These are phyloP conservation scores for Skeletonema potamos DNA, from an alignment of 108 stramenopile genomes.

Conservation along the genomic window DNA sequence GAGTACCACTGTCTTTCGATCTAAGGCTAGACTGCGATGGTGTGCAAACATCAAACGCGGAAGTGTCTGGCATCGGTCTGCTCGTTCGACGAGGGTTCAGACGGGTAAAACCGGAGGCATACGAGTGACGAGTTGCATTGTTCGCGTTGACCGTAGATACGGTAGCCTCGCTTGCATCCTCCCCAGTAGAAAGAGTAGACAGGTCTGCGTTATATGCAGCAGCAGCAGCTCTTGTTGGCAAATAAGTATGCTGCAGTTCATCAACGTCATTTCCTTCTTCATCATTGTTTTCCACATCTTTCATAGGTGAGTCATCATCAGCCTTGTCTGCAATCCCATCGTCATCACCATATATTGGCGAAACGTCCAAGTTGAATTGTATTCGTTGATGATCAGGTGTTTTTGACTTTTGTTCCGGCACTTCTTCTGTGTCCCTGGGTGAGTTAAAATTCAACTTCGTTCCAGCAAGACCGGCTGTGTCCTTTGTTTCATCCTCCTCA, in stretches of 20 bases:
- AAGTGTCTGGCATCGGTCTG: slow-evolving; percentile 83
- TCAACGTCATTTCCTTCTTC: neutral
- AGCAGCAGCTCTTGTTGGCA: neutral
- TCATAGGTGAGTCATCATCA: slow-evolving; percentile 8
- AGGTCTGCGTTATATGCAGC: slow-evolving; percentile 4
- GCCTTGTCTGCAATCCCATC: slow-evolving; percentile 16
- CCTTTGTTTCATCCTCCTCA: neutral
- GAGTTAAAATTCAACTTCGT: slow-evolving; percentile 73
- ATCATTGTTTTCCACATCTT: slow-evolving; percentile 17
- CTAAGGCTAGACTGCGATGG: slow-evolving; percentile 43
- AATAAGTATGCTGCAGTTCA: neutral
- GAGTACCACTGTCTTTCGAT: slow-evolving; percentile 42
- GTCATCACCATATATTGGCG: slow-evolving; percentile 29
- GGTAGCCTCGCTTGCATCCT: slow-evolving; percentile 17
- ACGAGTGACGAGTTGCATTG: slow-evolving; percentile 18
- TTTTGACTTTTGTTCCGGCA: slow-evolving; percentile 2
- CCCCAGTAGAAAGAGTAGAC: slow-evolving; percentile 19
- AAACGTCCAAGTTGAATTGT: slow-evolving; percentile 30
- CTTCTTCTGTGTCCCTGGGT: neutral
- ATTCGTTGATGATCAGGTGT: slow-evolving; percentile 20
- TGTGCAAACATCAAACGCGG: slow-evolving; percentile 60
- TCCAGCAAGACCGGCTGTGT: slow-evolving; percentile 32
- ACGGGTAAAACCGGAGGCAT: slow-evolving; percentile 19
- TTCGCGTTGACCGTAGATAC: slow-evolving; percentile 28
- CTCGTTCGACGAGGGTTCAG: slow-evolving; percentile 38